Conservation (phyloP, 2,329 filamentous ascomycete genomes). For the Sphaerulina musiva region DNA sequence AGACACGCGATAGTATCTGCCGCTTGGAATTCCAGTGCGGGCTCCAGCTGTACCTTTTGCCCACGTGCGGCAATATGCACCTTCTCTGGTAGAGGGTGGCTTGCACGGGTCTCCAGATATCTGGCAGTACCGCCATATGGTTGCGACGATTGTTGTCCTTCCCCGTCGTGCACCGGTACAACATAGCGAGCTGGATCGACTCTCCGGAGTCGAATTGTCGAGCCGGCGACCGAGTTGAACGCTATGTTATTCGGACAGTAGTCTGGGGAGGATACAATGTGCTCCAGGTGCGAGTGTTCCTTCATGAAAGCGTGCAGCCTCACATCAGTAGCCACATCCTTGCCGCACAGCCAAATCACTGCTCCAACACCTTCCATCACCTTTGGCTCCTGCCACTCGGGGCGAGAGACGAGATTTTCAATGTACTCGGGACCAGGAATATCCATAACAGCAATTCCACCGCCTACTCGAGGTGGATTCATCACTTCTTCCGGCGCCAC, state of each 20-base stretch:
- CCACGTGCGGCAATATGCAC: constrained; percentile 32
- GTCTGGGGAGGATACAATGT: constrained; percentile 71
- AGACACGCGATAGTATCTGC: constrained; percentile 47
- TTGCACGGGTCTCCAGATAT: constrained; percentile 9
- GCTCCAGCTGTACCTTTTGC: constrained; percentile 34
- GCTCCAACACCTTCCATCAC: constrained; percentile 61
- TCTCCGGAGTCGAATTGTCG: constrained; percentile 62
- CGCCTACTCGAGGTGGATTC: constrained; percentile 58
- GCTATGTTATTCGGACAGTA: constrained; percentile 68
- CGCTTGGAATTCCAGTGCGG: constrained; percentile 39
- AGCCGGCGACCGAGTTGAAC: constrained; percentile 58
- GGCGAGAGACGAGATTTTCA: constrained; percentile 58
- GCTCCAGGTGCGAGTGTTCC: constrained; percentile 55
- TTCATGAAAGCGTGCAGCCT: constrained; percentile 64
- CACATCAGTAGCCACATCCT: constrained; percentile 56
- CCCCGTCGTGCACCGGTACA: constrained; percentile 60
- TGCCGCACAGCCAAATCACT: constrained; percentile 77
- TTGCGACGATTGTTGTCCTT: constrained; percentile 25
- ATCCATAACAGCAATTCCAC: constrained; percentile 73
- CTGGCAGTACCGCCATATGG: constrained; percentile 12
- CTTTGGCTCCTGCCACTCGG: constrained; percentile 62
- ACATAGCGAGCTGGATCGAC: constrained; percentile 70
- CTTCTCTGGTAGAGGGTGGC: constrained; percentile 21
- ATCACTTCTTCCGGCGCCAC: constrained; percentile 87
- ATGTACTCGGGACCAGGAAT: constrained; percentile 66